Percentiles rank a stretch among this genome's conserved stretches.
Evolutionary conservation across 352 stramenopile genomes (phyloP).

Genomic region (Elongisporangium prolatum): DNA sequence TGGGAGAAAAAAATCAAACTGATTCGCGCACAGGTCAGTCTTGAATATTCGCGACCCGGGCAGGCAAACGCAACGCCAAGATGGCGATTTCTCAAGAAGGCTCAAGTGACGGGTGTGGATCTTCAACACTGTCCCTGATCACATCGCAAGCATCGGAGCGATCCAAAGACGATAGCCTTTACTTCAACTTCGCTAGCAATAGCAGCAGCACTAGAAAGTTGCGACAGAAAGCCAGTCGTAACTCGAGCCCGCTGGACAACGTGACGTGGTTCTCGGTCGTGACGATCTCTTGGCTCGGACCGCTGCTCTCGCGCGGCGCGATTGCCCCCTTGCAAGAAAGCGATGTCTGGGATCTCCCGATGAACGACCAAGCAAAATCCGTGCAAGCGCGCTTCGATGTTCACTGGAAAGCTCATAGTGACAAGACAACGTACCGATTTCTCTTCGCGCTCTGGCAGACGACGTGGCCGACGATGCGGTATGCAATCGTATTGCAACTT

Average conservation of each 20-base stretch:
- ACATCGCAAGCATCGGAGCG: too few species aligned
- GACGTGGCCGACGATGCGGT: constrained; percentile 27
- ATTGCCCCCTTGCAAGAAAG: constrained; percentile 25
- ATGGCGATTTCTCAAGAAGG: too few species aligned
- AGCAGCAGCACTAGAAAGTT: too few species aligned
- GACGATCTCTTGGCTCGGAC: constrained; percentile 52
- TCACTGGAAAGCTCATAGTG: constrained; percentile 15
- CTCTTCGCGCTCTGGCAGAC: constrained; percentile 41
- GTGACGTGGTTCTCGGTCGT: constrained; percentile 35
- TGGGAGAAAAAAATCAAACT: too few species aligned
- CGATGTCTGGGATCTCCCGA: constrained; percentile 36
- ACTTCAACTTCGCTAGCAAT: too few species aligned
- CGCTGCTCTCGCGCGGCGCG: constrained; percentile 30
- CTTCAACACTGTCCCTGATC: too few species aligned
- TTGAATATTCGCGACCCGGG: too few species aligned
- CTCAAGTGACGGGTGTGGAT: too few species aligned
- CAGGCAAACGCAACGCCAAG: too few species aligned
- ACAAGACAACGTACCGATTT: constrained; percentile 19
- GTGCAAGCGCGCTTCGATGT: constrained; percentile 40
- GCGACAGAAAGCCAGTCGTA: too few species aligned
- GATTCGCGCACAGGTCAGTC: too few species aligned
- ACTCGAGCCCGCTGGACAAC: constrained; percentile 29
- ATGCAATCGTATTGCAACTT: constrained; percentile 27
- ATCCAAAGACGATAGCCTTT: too few species aligned
- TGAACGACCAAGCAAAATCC: constrained; percentile 29